Evolutionary conservation across 2,329 filamentous ascomycete species (phyloP), one percentile per base, ranked within the genome.

Genomic region (Nemania diffusa): DNA sequence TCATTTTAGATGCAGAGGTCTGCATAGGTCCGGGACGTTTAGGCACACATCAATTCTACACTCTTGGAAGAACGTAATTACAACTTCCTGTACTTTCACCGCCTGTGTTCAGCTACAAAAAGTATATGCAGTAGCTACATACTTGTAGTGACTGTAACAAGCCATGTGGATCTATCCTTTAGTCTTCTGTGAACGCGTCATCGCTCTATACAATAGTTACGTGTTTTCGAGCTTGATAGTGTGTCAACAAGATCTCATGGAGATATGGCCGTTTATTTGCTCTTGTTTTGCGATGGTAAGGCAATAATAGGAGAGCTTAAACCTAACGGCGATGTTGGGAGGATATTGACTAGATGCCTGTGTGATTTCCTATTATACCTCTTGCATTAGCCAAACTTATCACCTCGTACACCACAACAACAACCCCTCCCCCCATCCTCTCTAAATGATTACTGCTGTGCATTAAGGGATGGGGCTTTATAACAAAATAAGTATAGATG

Each of bases 11-110:
- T 64, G 46, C 56, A 60, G 60, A 50, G 20, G 32, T 34, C 53
- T 57, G 46, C 52, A 56, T 51, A 37, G 55, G 62, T 20, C 65
- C 27, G 50, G 64, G 50, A 61, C 27, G 48, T 52, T 46, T 63
- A 61, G 64, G 59, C 61, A 64, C 52, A 67, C 51, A 60, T 68
- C 34, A 63, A 60, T 57, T 52, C 46, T 57, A 62, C n/a, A 37
- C 17, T 53, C 59, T 53, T 34, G 20, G 20, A 52, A 55, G 40
- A 40, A 40, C 37, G 26, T 11, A 48, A 57, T 51, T 20, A n/a
- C 37, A 27, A 52, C 24, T 22, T 32, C 26, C 37, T 58, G n/a
- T 11, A 13, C 17, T n/a, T 32, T 55, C n/a, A 15, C 17, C 22
- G 17, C 26, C n/a, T 56, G 9, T 53, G 27, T 53, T 62, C 29